A percentile compares a stretch with the other conserved stretches of the same genome.
phyloP scores from a whole-genome alignment of 1,139 yeast genomes.

The Tardiomyces digboiensis region DNA sequence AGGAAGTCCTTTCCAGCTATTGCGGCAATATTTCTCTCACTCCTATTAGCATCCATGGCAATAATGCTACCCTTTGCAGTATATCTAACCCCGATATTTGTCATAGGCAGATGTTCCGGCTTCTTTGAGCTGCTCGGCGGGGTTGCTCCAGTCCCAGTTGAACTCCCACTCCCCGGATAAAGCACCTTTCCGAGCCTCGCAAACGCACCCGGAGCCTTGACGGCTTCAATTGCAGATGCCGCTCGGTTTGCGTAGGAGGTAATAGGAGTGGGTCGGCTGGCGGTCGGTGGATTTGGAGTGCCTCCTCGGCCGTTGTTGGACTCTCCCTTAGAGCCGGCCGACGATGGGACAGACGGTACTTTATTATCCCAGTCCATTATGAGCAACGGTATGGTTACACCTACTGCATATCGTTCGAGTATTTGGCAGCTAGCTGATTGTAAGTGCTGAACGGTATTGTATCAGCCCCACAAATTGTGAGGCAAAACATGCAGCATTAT shows the following conservation, averaged over 20 bases:
- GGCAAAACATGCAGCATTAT: too few relatives aligned
- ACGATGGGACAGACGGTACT: too few relatives aligned
- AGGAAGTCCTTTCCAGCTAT: slow-evolving; percentile 25
- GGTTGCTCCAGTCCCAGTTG: slow-evolving; percentile 1
- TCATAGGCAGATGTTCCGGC: background rate
- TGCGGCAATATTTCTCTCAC: slow-evolving; percentile 20
- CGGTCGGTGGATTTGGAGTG: too few relatives aligned
- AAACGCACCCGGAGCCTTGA: slow-evolving; percentile 19
- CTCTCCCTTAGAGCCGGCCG: too few relatives aligned
- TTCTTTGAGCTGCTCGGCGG: slow-evolving; percentile 1
- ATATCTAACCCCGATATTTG: slow-evolving; percentile 4
- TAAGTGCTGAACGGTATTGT: too few relatives aligned
- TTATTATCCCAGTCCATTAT: too few relatives aligned
- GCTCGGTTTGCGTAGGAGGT: slow-evolving; percentile 3
- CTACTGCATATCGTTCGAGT: too few relatives aligned
- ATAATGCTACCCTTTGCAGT: slow-evolving; percentile 19
- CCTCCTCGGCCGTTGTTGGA: too few relatives aligned
- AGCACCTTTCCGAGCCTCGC: slow-evolving; percentile 25
- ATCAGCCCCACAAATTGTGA: too few relatives aligned
- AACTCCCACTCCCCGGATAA: slow-evolving; percentile 12
- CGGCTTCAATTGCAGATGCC: slow-evolving; percentile 7
- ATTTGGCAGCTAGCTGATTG: too few relatives aligned
- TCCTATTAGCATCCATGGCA: slow-evolving; percentile 22
- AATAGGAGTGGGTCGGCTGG: too few relatives aligned
- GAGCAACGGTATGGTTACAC: too few relatives aligned